These are phyloP conservation scores for Fusarium sp. DNA, from an alignment of 2,329 filamentous ascomycete genomes.

Conservation along the genomic window DNA sequence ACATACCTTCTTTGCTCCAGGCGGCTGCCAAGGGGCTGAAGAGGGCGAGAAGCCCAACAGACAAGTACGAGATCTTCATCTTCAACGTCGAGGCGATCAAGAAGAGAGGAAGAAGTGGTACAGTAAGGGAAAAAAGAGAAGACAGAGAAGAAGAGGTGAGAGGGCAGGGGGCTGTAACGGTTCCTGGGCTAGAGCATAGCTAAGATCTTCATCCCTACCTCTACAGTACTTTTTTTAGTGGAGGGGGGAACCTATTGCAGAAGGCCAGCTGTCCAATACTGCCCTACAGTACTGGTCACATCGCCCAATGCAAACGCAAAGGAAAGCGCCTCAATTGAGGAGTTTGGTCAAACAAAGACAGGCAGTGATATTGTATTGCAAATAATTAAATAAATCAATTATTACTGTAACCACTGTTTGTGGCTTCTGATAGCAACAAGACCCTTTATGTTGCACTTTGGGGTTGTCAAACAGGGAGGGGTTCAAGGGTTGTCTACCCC, in stretches of 20 bases:
- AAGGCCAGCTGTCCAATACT: slow-evolving; percentile 43
- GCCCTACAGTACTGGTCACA: neutral
- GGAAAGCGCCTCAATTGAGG: slow-evolving; percentile 24
- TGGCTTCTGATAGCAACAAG: slow-evolving; percentile 5
- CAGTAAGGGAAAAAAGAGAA: slow-evolving; percentile 1
- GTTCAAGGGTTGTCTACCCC: neutral
- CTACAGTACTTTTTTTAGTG: slow-evolving; percentile 27
- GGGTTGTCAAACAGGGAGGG: slow-evolving; percentile 12
- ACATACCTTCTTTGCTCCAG: slow-evolving; percentile 87
- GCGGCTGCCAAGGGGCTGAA: slow-evolving; percentile 76
- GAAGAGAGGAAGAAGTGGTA: slow-evolving; percentile 7
- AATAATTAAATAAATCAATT: neutral
- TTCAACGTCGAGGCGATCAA: slow-evolving; percentile 48
- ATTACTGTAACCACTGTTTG: neutral
- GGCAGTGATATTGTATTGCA: neutral
- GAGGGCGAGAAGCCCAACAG: slow-evolving; percentile 76
- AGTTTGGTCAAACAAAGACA: neutral
- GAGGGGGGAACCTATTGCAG: slow-evolving; percentile 29
- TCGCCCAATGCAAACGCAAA: slow-evolving; percentile 28
- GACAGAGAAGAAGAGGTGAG: slow-evolving; percentile 5
- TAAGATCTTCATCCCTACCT: slow-evolving; percentile 31
- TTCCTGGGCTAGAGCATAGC: slow-evolving; percentile 29
- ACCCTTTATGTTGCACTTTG: slow-evolving; percentile 29
- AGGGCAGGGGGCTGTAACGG: slow-evolving; percentile 23
- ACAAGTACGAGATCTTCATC: slow-evolving; percentile 79